Conservation (phyloP, 345 rosid genomes). For the Angophora floribunda region DNA sequence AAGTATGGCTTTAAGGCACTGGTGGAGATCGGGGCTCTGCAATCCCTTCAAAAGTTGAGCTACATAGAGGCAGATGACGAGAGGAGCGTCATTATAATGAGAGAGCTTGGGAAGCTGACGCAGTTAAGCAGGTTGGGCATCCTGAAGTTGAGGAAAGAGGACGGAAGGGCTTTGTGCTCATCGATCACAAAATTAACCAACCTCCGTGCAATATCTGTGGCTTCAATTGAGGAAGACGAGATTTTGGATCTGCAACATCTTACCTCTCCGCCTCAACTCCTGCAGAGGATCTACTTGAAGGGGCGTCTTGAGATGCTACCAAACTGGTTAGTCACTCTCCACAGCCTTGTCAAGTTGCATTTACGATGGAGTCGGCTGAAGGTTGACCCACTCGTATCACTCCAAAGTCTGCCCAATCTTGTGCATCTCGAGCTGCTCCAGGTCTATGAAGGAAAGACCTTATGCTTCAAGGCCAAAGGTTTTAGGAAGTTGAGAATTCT, state of each 20-base stretch:
- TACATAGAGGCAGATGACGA: conserved; percentile 19
- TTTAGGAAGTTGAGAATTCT: conserved; percentile 17
- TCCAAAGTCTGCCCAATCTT: conserved; percentile 20
- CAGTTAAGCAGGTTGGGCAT: conserved; percentile 32
- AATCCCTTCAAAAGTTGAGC: conserved; percentile 26
- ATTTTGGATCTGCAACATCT: conserved; percentile 20
- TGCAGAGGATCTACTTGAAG: conserved; percentile 15
- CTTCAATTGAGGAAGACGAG: conserved; percentile 8
- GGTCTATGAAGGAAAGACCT: conserved; percentile 7
- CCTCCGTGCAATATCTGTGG: conserved; percentile 23
- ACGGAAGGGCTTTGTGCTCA: conserved; percentile 21
- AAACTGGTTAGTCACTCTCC: conserved; percentile 12
- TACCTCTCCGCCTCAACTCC: conserved; percentile 16
- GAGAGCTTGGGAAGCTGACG: conserved; percentile 23
- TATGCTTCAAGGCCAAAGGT: conserved; percentile 12
- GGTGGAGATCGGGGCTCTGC: conserved; percentile 12
- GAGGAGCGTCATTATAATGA: not conserved
- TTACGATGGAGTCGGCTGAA: conserved; percentile 16
- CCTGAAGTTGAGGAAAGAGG: conserved; percentile 20
- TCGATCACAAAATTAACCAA: conserved; percentile 11
- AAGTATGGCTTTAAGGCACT: conserved; percentile 23
- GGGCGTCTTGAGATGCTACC: conserved; percentile 17
- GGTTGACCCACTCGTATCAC: conserved; percentile 15
- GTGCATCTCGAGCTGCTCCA: conserved; percentile 22
- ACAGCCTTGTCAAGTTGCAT: conserved; percentile 13